A percentile compares a stretch with the other conserved stretches of the same genome.
These are phyloP conservation scores for Pelargonium myrrhifolium DNA, from an alignment of 441 rosid genomes.

Conservation along the genomic window DNA sequence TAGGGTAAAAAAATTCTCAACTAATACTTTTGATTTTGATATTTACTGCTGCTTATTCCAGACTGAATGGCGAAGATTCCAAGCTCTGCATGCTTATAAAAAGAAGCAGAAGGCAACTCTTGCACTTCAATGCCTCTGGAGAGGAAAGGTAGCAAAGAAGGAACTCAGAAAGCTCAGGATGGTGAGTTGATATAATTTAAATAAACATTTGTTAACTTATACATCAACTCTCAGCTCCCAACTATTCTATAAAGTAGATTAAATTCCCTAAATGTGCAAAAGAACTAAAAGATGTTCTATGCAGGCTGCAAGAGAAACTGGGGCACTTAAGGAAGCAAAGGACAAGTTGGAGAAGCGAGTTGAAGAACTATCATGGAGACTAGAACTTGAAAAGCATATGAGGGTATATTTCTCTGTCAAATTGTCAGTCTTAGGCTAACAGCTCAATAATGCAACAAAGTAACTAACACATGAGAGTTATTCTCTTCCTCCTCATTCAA, in stretches of 20 bases:
- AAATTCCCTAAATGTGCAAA: constrained; percentile 1
- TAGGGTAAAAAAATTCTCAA: background rate
- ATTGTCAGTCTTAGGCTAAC: background rate
- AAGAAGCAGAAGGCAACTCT: constrained; percentile 42
- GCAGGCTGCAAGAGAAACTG: constrained; percentile 81
- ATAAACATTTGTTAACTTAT: constrained; percentile 7
- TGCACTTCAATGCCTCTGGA: constrained; percentile 55
- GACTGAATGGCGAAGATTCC: constrained; percentile 50
- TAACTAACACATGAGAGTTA: background rate
- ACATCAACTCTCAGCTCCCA: too few species aligned
- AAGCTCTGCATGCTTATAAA: constrained; percentile 38
- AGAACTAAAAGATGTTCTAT: constrained; percentile 7
- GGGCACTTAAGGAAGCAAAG: constrained; percentile 75
- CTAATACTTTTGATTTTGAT: constrained; percentile 7
- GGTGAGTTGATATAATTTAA: constrained; percentile 30
- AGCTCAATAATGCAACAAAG: background rate
- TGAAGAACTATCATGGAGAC: constrained; percentile 65
- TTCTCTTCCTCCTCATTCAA: background rate
- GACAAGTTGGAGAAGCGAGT: constrained; percentile 74
- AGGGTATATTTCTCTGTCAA: constrained; percentile 33
- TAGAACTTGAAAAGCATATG: constrained; percentile 57
- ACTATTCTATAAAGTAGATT: background rate
- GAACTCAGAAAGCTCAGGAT: constrained; percentile 59
- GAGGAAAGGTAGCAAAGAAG: constrained; percentile 50
- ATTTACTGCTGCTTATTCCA: constrained; percentile 21